Evolutionary conservation across 352 stramenopile species (phyloP).

Genomic region (Phytophthora litchii): DNA sequence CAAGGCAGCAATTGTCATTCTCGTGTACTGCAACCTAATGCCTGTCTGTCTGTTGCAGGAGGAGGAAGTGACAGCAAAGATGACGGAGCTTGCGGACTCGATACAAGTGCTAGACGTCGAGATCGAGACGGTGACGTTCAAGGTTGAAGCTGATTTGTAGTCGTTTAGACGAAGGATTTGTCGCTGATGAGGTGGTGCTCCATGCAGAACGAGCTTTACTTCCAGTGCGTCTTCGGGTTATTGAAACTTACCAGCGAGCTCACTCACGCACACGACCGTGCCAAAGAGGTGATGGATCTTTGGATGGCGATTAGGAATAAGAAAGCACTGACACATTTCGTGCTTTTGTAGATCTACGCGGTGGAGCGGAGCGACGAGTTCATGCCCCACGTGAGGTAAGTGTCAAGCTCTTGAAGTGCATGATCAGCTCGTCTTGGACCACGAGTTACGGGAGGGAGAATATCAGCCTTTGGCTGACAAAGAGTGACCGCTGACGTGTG

Average conservation of each 20-base stretch:
- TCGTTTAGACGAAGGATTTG: not conserved
- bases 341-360: slow-evolving; percentile 39
- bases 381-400: slow-evolving; percentile 72
- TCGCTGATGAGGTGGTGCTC: slow-evolving; percentile 1
- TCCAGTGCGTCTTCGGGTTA: slow-evolving; percentile 72
- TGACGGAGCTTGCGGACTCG: slow-evolving; percentile 41
- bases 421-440: too few relatives aligned
- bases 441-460: not conserved
- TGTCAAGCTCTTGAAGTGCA: not conserved
- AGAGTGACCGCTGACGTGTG: slow-evolving; percentile 12
- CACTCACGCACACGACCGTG: slow-evolving; percentile 29
- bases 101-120: slow-evolving; percentile 37
- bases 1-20: not conserved
- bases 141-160: slow-evolving; percentile 28
- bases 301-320: not conserved
- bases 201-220: slow-evolving; percentile 56
- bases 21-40: too few relatives aligned
- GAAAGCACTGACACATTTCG: not conserved
- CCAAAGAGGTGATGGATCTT: slow-evolving; percentile 44
- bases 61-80: slow-evolving; percentile 35
- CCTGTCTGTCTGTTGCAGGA: not conserved
- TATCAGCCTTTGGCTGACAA: slow-evolving; percentile 4
- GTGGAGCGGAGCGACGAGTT: slow-evolving; percentile 45
- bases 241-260: slow-evolving; percentile 49
- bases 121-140: slow-evolving; percentile 53